Conservation (phyloP, 495 filamentous ascomycete genomes). For the Tetracladium setigerum region DNA sequence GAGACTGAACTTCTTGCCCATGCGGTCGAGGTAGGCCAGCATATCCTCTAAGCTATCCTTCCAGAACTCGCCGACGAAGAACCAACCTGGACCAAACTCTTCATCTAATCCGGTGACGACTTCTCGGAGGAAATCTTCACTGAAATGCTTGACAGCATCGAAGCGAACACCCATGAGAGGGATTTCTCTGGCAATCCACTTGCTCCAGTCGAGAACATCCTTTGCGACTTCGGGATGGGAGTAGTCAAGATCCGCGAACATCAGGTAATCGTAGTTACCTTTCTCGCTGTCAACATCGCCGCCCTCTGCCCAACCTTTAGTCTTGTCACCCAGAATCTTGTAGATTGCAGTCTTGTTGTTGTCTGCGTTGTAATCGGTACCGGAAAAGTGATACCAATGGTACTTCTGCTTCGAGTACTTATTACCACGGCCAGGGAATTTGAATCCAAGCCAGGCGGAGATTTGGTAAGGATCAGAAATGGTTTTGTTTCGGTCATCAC, state of each 20-base stretch:
- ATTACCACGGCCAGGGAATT: slow-evolving; percentile 53
- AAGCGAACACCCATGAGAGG: slow-evolving; percentile 60
- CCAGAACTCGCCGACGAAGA: slow-evolving; percentile 73
- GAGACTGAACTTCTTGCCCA: slow-evolving; percentile 49
- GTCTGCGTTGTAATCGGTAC: slow-evolving; percentile 57
- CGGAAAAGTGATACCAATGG: slow-evolving; percentile 63
- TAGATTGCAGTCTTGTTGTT: slow-evolving; percentile 56
- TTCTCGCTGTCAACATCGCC: slow-evolving; percentile 54
- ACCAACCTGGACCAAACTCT: slow-evolving; percentile 43
- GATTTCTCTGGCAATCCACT: slow-evolving; percentile 53
- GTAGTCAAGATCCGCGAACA: slow-evolving; percentile 63
- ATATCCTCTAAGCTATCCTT: slow-evolving; percentile 48
- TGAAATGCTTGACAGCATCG: slow-evolving; percentile 71
- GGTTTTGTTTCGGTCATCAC: slow-evolving; percentile 45
- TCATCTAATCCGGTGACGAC: slow-evolving; percentile 49
- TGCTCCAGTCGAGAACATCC: slow-evolving; percentile 60
- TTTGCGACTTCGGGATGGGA: slow-evolving; percentile 53
- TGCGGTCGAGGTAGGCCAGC: slow-evolving; percentile 47
- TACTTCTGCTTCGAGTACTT: slow-evolving; percentile 57
- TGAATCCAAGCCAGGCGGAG: slow-evolving; percentile 59
- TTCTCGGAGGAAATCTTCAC: slow-evolving; percentile 50
- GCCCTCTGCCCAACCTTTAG: slow-evolving; percentile 52
- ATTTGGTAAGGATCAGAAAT: slow-evolving; percentile 56
- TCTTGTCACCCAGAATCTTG: slow-evolving; percentile 52
- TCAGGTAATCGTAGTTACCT: slow-evolving; percentile 68